Evolutionary conservation across 2,329 filamentous ascomycete genomes (phyloP).

Genomic region (Botrytis fabae): DNA sequence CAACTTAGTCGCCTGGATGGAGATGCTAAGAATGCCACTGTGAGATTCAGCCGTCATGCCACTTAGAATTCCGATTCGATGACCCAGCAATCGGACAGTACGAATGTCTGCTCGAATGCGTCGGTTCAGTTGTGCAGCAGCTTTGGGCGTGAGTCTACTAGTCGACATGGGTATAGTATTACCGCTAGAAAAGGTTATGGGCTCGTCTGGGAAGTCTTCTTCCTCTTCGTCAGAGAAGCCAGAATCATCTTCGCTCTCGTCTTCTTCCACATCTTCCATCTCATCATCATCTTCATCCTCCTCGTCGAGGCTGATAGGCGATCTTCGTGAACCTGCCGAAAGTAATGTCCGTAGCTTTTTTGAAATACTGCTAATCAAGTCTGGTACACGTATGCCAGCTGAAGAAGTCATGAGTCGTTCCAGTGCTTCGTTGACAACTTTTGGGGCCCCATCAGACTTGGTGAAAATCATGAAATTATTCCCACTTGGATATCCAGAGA

Average conservation of each 20-base stretch:
- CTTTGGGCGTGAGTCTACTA: constrained; percentile 24
- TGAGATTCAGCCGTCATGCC: constrained; percentile 46
- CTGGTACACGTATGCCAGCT: constrained; percentile 31
- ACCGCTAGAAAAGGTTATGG: constrained; percentile 1
- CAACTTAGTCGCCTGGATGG: constrained; percentile 68
- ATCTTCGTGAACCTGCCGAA: constrained; percentile 28
- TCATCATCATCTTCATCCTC: constrained; percentile 29
- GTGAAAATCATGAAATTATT: constrained; percentile 56
- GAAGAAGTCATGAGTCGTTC: constrained; percentile 33
- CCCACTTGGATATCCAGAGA: constrained; percentile 54
- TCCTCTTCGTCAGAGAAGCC: constrained; percentile 27
- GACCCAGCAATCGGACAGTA: constrained; percentile 62
- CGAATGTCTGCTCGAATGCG: constrained; percentile 62
- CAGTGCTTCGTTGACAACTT: constrained; percentile 43
- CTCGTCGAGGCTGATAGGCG: constrained; percentile 42
- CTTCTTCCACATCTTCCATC: constrained; percentile 34
- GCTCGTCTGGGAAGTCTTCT: constrained; percentile 36
- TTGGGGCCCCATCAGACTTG: constrained; percentile 48
- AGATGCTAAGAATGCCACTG: constrained; percentile 60
- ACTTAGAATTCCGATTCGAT: constrained; percentile 65
- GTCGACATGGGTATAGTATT: constrained; percentile 10
- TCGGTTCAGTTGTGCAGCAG: constrained; percentile 28
- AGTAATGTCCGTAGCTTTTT: constrained; percentile 32
- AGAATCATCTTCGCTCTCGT: constrained; percentile 30
- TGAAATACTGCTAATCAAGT: constrained; percentile 34